Conservation (phyloP, 306 rosid genomes). For the Medicago truncatula region DNA sequence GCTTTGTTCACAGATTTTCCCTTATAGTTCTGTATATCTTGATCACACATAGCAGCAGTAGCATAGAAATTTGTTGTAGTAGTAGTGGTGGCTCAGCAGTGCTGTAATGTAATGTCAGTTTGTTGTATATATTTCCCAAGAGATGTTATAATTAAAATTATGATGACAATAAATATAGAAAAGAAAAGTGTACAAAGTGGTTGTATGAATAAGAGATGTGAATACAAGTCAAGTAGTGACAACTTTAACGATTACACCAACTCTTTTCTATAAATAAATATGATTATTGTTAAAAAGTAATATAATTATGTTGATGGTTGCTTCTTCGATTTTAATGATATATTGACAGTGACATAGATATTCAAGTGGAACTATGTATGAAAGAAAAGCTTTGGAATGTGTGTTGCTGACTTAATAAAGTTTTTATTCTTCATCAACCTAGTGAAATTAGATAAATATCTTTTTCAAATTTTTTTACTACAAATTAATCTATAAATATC, state of each 20-base stretch:
- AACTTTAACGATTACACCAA: not conserved
- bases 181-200: not conserved
- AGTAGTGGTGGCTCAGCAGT: constrained; percentile 2
- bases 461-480: too few species aligned
- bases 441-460: too few species aligned
- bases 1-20: not conserved
- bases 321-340: not conserved
- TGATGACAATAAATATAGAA: constrained; percentile 7
- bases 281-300: not conserved
- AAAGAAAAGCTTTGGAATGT: not conserved
- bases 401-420: not conserved
- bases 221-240: not conserved
- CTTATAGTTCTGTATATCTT: constrained; percentile 32
- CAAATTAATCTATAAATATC: too few species aligned
- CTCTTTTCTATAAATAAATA: not conserved
- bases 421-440: not conserved
- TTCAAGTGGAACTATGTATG: not conserved
- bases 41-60: constrained; percentile 38
- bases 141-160: constrained; percentile 3
- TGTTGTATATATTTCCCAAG: constrained; percentile 35
- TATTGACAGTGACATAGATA: constrained; percentile 1
- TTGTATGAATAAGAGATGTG: not conserved
- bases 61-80: constrained; percentile 31
- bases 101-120: constrained; percentile 2
- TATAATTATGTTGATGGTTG: not conserved